These are phyloP conservation scores for Lachnellula arida DNA, from an alignment of 2,329 filamentous ascomycete genomes.

Conservation along the genomic window DNA sequence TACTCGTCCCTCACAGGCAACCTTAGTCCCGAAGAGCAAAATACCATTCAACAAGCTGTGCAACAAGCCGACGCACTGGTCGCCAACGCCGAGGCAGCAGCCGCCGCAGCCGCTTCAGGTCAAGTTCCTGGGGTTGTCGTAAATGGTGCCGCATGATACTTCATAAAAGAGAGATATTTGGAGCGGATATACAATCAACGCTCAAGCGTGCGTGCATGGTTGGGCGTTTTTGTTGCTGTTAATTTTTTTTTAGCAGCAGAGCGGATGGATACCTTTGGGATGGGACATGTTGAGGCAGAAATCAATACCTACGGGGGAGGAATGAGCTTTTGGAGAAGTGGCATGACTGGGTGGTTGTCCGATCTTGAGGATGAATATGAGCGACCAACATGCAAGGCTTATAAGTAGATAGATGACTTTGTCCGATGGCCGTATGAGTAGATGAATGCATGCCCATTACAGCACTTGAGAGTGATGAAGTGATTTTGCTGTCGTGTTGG, in stretches of 20 bases:
- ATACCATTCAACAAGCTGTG: slow-evolving; percentile 72
- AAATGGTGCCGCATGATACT: slow-evolving; percentile 25
- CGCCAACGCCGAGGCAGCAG: slow-evolving; percentile 19
- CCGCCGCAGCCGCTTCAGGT: slow-evolving; percentile 18
- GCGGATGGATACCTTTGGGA: not conserved
- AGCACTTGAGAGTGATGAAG: not conserved
- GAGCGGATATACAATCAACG: slow-evolving; percentile 17
- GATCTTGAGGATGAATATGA: not conserved
- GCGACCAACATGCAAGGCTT: not conserved
- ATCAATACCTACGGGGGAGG: too few species aligned
- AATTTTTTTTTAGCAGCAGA: not conserved
- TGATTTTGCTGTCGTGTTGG: not conserved
- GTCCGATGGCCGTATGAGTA: not conserved
- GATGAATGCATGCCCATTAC: not conserved
- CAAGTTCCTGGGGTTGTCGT: slow-evolving; percentile 14
- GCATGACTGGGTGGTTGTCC: too few species aligned
- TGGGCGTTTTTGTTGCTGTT: slow-evolving; percentile 15
- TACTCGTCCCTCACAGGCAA: slow-evolving; percentile 77
- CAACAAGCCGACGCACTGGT: slow-evolving; percentile 30
- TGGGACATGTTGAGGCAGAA: not conserved
- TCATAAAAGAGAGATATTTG: slow-evolving; percentile 3
- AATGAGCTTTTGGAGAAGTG: too few species aligned
- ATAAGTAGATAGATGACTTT: not conserved
- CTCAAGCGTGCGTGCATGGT: slow-evolving; percentile 26
- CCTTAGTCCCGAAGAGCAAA: slow-evolving; percentile 74